A percentile compares a stretch with the other conserved stretches of the same genome.
Evolutionary conservation across 108 stramenopile genomes (phyloP).

Genomic region (Skeletonema potamos): DNA sequence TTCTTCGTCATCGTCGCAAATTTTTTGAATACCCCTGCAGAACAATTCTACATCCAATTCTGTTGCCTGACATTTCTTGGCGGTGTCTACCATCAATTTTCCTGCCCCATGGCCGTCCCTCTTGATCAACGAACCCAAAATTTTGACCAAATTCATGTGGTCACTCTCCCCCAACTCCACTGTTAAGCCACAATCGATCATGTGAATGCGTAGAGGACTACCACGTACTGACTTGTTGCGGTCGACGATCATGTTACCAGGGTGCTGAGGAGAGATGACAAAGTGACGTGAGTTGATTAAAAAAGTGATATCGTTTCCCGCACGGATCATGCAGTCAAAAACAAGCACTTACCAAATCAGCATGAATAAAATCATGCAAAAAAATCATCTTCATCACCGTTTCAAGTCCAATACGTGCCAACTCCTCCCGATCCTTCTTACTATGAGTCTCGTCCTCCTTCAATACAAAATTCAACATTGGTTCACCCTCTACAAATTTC

Average conservation of each 20-base stretch:
- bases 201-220: constrained; percentile 53
- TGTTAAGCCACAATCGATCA: constrained; percentile 87
- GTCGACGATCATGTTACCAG: constrained; percentile 79
- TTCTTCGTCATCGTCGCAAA: constrained; percentile 63
- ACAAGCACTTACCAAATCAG: constrained; percentile 64
- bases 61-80: constrained; percentile 69
- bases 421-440: constrained; percentile 54
- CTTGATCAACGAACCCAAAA: constrained; percentile 86
- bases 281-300: not conserved
- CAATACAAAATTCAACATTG: constrained; percentile 69
- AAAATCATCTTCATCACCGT: constrained; percentile 93
- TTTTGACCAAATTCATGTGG: constrained; percentile 80
- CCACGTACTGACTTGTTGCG: constrained; percentile 49
- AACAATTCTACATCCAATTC: constrained; percentile 74
- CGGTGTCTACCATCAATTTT: constrained; percentile 82
- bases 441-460: constrained; percentile 52
- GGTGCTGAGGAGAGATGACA: constrained; percentile 17
- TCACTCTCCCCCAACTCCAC: constrained; percentile 83
- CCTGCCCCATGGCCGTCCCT: constrained; percentile 76
- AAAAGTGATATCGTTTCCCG: not conserved
- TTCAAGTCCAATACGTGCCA: constrained; percentile 72
- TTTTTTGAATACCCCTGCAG: constrained; percentile 77
- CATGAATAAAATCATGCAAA: constrained; percentile 74
- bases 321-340: not conserved
- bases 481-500: constrained; percentile 82